phyloP scores from a whole-genome alignment of 805 yeast species.

The Zygoascus biomembranicola region DNA sequence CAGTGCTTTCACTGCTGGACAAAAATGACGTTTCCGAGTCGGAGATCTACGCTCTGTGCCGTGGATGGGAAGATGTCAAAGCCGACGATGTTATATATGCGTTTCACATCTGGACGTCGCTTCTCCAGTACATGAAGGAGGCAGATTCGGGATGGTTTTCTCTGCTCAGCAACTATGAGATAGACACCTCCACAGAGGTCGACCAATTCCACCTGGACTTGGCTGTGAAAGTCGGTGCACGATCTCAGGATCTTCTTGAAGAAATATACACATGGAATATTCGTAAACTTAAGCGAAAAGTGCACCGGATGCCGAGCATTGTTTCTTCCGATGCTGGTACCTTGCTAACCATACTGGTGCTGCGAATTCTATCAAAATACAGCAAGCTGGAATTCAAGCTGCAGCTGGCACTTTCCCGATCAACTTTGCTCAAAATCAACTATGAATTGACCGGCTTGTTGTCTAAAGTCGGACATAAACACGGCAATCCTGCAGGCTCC shows the following conservation, averaged over 20 bases:
- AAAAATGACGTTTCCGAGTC: conserved; percentile 4
- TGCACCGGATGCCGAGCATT: conserved; percentile 7
- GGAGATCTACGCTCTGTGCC: conserved; percentile 11
- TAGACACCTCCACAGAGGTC: conserved; percentile 18
- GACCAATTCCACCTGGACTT: conserved; percentile 22
- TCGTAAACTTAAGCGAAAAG: conserved; percentile 20
- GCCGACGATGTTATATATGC: conserved; percentile 18
- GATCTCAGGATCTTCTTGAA: conserved; percentile 17
- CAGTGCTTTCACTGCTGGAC: conserved; percentile 13
- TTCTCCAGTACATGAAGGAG: conserved; percentile 20
- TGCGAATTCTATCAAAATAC: conserved; percentile 21
- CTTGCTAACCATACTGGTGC: conserved; percentile 24
- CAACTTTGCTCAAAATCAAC: conserved; percentile 25
- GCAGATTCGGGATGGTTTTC: conserved; percentile 25
- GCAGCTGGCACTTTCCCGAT: conserved; percentile 24
- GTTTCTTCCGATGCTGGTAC: conserved; percentile 22
- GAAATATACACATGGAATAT: conserved; percentile 24
- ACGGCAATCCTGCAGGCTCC: not conserved
- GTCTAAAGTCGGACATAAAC: not conserved
- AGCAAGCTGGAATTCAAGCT: conserved; percentile 22
- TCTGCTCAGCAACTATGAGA: conserved; percentile 21
- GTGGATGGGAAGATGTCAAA: conserved; percentile 10
- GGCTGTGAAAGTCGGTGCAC: conserved; percentile 19
- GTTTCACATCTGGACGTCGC: conserved; percentile 15
- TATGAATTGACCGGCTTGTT: conserved; percentile 21